Conservation (phyloP, 164 flowering plant genomes). For the Stephania yunnanensis region DNA sequence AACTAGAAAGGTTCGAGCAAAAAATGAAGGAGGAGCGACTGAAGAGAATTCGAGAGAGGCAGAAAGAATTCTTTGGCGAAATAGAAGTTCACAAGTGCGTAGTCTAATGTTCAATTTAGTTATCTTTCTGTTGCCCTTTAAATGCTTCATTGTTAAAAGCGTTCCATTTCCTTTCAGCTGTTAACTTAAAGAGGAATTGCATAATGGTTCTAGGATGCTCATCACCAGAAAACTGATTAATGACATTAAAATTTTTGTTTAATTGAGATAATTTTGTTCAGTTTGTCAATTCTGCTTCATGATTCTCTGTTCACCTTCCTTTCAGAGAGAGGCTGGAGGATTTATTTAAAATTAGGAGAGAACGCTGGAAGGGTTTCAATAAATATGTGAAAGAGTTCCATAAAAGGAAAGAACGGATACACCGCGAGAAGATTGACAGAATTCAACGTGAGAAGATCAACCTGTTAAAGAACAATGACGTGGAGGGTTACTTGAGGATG, state of each 20-base stretch:
- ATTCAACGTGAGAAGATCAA: constrained; percentile 98
- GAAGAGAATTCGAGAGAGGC: constrained; percentile 93
- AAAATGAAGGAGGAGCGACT: constrained; percentile 98
- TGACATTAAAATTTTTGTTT: too few relatives aligned
- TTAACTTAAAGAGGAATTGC: neutral
- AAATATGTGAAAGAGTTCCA: constrained; percentile 90
- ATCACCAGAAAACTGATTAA: too few relatives aligned
- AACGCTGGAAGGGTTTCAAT: constrained; percentile 89
- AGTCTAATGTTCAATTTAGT: constrained; percentile 4
- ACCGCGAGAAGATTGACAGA: constrained; percentile 94
- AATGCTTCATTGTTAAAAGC: neutral
- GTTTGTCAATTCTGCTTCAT: neutral
- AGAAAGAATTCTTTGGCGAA: constrained; percentile 93
- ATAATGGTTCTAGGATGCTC: too few relatives aligned
- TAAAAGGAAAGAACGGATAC: constrained; percentile 86
- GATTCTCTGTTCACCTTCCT: constrained; percentile 9
- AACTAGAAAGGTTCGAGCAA: constrained; percentile 85
- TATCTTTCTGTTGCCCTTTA: neutral
- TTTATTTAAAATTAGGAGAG: constrained; percentile 75
- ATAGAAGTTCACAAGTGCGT: constrained; percentile 90
- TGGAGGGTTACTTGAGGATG: constrained; percentile 98
- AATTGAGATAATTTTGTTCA: neutral
- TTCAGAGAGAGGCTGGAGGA: constrained; percentile 91
- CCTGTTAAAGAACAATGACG: constrained; percentile 92
- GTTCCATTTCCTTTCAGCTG: neutral